phyloP scores from a whole-genome alignment of 2,329 filamentous ascomycete species.

The Boeremia exigua region DNA sequence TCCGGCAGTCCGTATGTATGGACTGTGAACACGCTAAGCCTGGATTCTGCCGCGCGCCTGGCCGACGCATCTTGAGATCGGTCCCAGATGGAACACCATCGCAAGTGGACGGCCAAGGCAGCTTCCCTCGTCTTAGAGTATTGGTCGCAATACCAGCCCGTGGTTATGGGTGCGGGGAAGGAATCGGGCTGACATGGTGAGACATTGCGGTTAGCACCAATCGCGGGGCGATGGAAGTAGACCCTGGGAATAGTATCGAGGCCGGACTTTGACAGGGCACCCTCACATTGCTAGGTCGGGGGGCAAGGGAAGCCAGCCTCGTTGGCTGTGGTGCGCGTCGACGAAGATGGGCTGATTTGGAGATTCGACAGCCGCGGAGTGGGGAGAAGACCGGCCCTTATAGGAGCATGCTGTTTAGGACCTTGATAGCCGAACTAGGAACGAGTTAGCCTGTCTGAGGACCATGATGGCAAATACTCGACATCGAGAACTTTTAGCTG shows the following conservation, averaged over 20 bases:
- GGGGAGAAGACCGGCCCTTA: conserved; percentile 4
- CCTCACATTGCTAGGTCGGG: neutral
- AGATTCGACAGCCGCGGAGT: neutral
- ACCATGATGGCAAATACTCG: conserved; percentile 6
- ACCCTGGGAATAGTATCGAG: neutral
- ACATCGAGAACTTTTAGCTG: neutral
- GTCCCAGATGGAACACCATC: neutral
- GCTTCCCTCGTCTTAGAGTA: neutral
- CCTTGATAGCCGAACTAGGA: conserved; percentile 12
- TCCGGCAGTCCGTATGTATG: neutral
- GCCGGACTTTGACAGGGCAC: neutral
- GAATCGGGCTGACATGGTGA: conserved; percentile 4
- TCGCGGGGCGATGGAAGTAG: conserved; percentile 5
- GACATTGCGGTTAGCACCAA: conserved; percentile 6
- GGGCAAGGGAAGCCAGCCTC: neutral
- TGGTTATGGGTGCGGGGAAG: conserved; percentile 14
- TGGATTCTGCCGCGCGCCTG: neutral
- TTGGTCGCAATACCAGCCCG: conserved; percentile 3
- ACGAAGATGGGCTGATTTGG: neutral
- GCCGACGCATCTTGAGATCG: neutral
- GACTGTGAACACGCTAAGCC: neutral
- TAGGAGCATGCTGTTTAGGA: conserved; percentile 10
- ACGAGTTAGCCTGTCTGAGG: neutral
- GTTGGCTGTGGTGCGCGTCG: neutral
- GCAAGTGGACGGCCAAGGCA: conserved; percentile 6